Evolutionary conservation across 148 eudicot species (phyloP).

Genomic region (Dianthus caryophyllus): DNA sequence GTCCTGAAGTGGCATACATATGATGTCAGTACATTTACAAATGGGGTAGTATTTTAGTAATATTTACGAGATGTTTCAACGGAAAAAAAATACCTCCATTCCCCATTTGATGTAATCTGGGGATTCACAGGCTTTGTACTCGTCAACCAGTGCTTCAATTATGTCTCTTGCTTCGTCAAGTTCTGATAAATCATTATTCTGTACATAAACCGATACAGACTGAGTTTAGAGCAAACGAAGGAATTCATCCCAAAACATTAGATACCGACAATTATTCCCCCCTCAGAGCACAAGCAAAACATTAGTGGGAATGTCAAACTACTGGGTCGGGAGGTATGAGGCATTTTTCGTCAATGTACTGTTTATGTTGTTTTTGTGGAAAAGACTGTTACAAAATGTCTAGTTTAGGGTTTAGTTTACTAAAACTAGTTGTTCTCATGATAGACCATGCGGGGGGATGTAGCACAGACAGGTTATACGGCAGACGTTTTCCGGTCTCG

Average conservation of each 20-base stretch:
- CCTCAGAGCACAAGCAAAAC: too few species aligned
- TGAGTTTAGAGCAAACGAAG: conserved; percentile 1
- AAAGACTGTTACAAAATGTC: too few species aligned
- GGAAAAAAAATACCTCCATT: conserved; percentile 62
- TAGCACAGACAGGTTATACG: too few species aligned
- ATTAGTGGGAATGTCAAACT: too few species aligned
- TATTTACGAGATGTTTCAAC: too few species aligned
- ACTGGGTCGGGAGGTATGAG: too few species aligned
- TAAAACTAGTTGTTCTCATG: too few species aligned
- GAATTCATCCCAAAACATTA: background rate
- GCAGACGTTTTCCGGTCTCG: too few species aligned
- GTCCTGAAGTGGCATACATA: conserved; percentile 44
- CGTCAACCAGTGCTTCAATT: conserved; percentile 90
- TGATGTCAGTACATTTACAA: conserved; percentile 2
- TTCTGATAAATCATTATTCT: conserved; percentile 99
- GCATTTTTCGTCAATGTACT: too few species aligned
- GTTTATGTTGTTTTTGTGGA: too few species aligned
- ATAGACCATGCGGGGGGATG: too few species aligned
- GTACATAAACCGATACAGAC: conserved; percentile 26
- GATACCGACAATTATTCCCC: background rate
- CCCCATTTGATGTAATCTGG: conserved; percentile 99
- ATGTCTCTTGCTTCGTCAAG: conserved; percentile 96
- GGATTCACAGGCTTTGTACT: conserved; percentile 99
- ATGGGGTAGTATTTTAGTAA: background rate
- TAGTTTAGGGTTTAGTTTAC: too few species aligned